A percentile compares a stretch with the other conserved stretches of the same genome.
phyloP scores from a whole-genome alignment of 345 rosid species.

The Salix koriyanagi region DNA sequence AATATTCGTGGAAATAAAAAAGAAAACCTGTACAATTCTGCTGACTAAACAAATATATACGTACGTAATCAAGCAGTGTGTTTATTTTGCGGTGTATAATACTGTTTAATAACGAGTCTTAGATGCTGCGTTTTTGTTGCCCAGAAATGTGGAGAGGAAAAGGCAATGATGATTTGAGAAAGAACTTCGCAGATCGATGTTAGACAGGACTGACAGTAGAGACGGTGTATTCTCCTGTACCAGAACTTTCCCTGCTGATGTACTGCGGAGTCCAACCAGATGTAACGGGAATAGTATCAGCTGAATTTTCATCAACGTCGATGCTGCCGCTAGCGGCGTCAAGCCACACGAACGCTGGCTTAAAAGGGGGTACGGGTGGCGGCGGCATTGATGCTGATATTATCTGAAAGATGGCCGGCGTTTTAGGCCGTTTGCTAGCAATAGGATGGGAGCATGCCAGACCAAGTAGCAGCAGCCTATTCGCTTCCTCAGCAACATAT shows the following conservation, averaged over 20 bases:
- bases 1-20: background rate
- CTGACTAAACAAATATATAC: background rate
- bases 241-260: constrained; percentile 19
- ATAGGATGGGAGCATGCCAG: constrained; percentile 50
- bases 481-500: constrained; percentile 35
- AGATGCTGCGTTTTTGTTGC: background rate
- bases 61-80: no score
- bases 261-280: constrained; percentile 42
- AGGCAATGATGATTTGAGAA: background rate
- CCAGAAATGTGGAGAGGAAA: background rate
- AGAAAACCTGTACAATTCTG: background rate
- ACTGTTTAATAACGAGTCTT: no score
- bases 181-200: background rate
- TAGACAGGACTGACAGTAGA: constrained; percentile 14
- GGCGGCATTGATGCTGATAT: constrained; percentile 30
- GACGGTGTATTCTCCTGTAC: constrained; percentile 17
- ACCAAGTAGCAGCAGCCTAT: constrained; percentile 43
- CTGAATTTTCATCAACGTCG: constrained; percentile 4
- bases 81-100: no score
- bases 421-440: constrained; percentile 48
- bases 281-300: constrained; percentile 27
- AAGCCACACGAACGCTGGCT: constrained; percentile 52
- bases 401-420: constrained; percentile 36
- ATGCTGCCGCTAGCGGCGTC: constrained; percentile 14
- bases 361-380: constrained; percentile 44